Percentiles rank a stretch among this genome's conserved stretches.
Evolutionary conservation across 1,139 yeast genomes (phyloP).

Genomic region (Suhomyces atakaporum): DNA sequence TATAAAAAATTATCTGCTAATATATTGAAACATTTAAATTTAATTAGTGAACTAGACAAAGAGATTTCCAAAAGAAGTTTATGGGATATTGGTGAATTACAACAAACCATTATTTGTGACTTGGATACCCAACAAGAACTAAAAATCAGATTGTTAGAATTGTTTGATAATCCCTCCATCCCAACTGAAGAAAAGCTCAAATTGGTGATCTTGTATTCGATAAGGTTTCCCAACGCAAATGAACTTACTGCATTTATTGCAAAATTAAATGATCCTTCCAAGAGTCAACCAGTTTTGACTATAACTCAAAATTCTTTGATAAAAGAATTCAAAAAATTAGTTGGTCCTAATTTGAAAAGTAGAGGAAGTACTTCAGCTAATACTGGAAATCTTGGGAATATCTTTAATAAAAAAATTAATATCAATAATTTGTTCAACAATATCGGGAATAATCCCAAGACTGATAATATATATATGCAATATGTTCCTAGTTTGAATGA

Average conservation of each 20-base stretch:
- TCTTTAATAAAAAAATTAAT: constrained; percentile 29
- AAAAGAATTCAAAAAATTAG: constrained; percentile 30
- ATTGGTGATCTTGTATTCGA: constrained; percentile 69
- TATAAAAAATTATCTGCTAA: constrained; percentile 84
- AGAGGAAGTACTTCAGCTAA: constrained; percentile 2
- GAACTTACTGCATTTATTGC: constrained; percentile 28
- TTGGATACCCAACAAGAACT: constrained; percentile 38
- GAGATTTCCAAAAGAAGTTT: constrained; percentile 61
- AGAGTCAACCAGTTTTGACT: constrained; percentile 35
- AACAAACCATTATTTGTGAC: constrained; percentile 78
- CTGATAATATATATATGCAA: constrained; percentile 58
- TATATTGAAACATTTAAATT: constrained; percentile 90
- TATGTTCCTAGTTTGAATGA: constrained; percentile 75
- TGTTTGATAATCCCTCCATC: constrained; percentile 28
- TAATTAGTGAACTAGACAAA: constrained; percentile 81
- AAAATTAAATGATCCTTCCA: constrained; percentile 31
- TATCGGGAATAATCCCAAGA: constrained; percentile 26
- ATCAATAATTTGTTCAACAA: constrained; percentile 28
- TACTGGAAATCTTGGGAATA: constrained; percentile 26
- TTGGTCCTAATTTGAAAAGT: constrained; percentile 9
- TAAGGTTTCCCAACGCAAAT: constrained; percentile 51
- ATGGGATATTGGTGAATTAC: constrained; percentile 88
- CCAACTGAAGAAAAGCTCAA: constrained; percentile 39
- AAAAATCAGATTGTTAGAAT: constrained; percentile 27
- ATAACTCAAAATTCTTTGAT: constrained; percentile 36